A percentile compares a stretch with the other conserved stretches of the same genome.
Evolutionary conservation across 306 rosid species (phyloP).

Genomic region (Echinosophora koreensis): DNA sequence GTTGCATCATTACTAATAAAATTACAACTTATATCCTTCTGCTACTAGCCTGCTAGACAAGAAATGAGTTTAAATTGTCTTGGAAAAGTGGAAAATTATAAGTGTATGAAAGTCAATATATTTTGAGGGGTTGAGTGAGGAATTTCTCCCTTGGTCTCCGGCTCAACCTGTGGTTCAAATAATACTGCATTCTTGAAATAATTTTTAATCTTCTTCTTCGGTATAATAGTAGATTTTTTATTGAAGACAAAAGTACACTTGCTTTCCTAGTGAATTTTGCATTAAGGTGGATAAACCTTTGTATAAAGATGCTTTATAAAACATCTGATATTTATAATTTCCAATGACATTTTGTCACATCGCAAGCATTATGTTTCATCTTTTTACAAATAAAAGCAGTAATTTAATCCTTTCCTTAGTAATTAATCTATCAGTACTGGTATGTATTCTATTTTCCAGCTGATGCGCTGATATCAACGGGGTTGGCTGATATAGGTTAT

Average conservation of each 20-base stretch:
- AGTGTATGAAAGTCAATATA: neutral
- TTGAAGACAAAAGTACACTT: neutral
- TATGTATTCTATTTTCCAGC: constrained; percentile 64
- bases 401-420: neutral
- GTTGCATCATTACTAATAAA: neutral
- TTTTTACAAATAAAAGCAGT: neutral
- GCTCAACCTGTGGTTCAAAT: neutral
- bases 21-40: constrained; percentile 2
- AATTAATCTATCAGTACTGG: constrained; percentile 38
- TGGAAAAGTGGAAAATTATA: neutral
- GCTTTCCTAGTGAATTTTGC: constrained; percentile 4
- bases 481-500: constrained; percentile 92
- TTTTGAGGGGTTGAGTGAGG: neutral
- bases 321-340: constrained; percentile 14
- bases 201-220: neutral
- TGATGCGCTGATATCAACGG: constrained; percentile 88
- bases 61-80: neutral
- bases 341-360: constrained; percentile 10
- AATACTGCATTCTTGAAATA: neutral
- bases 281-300: neutral
- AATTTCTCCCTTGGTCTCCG: neutral
- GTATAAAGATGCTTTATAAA: constrained; percentile 1
- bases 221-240: constrained; percentile 2
- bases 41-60: constrained; percentile 20
- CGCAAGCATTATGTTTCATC: constrained; percentile 30